Base-by-base conservation (phyloP, 2,329 filamentous ascomycete genomes). In the Delphinella strobiligena region DNA sequence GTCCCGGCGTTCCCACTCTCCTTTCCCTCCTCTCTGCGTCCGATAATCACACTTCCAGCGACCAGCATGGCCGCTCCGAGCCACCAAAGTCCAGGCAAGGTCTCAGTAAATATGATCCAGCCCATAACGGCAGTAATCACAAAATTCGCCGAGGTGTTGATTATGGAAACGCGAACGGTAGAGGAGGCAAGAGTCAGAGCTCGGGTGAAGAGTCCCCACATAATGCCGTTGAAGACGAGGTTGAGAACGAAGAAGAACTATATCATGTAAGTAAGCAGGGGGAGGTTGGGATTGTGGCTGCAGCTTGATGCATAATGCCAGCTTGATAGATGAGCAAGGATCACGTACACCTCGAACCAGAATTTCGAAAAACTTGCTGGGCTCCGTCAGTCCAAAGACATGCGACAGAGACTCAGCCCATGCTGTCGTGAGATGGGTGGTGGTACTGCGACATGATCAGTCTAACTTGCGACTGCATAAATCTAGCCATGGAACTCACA, bases 101-200 rank as follows among this genome's bases (percentile, higher is more conserved):
- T 61, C 61, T 89, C 83, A 16, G 73, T 69, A 58, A 89, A 89
- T 48, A 89, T 75, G 42, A 74, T 58, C 36, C 74, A 66, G 18
- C 83, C 82, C 15, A 88, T 65, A 5, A 88, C 47, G 5, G 83
- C 83, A 0, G 83, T 88, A 45, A 86, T 61, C 61, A 89, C 71
- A 58, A 89, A 89, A 62, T 89, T 89, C 41, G 80, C 71, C 11
- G 80, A 84, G 2, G 83, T 88, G 59, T 89, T 89, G 58, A 89
- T 76, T 55, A 89, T 80, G 49, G 76, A 80, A 36, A 88, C 83
- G 53, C 85, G 81, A 0, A 83, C 84, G 7, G 83, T 86, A 2
- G 81, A 86, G 42, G 74, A 72, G 11, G 82, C 81, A 14, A 74
- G 71, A 0, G 82, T 76, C n/a, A 89, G 72, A 38, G 83, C 83